phyloP scores from a whole-genome alignment of 306 rosid genomes.

The Fragaria ananassa region DNA sequence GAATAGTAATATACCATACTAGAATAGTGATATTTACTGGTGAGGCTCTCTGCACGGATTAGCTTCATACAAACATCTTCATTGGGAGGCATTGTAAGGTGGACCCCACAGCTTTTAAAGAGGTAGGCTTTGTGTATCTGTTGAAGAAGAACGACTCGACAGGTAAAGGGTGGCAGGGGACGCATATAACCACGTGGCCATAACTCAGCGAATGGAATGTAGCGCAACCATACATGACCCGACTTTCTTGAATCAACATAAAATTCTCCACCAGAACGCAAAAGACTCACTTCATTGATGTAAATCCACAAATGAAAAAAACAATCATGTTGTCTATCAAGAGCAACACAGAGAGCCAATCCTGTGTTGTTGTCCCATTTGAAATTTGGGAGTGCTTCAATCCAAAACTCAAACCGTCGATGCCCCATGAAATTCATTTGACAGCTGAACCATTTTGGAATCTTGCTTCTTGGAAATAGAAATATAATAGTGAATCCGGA shows the following conservation, averaged over 20 bases:
- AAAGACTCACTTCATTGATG: not conserved
- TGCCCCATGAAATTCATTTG: not conserved
- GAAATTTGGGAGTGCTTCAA: not conserved
- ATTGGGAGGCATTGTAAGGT: not conserved
- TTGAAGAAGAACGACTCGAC: not conserved
- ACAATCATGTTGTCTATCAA: accelerated
- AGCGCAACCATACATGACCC: too few relatives aligned
- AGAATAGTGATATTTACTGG: not conserved
- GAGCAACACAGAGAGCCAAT: not conserved
- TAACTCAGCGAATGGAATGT: too few relatives aligned
- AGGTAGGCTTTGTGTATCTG: too few relatives aligned
- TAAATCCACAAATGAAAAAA: not conserved
- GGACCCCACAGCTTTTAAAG: not conserved
- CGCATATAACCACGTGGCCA: not conserved
- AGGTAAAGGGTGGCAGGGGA: not conserved
- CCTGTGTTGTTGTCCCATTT: not conserved
- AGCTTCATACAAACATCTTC: not conserved
- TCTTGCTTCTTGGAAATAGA: not conserved
- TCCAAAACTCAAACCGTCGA: not conserved
- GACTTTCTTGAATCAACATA: too few relatives aligned
- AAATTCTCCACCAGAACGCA: too few relatives aligned
- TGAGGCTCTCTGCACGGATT: not conserved
- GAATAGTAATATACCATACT: too few relatives aligned
- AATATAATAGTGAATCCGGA: accelerated
- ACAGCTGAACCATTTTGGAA: not conserved